Evolutionary conservation across 129 eudicot species (phyloP), one percentile per base, ranked within the genome.

Genomic region (Chrysanthemum seticuspe): DNA sequence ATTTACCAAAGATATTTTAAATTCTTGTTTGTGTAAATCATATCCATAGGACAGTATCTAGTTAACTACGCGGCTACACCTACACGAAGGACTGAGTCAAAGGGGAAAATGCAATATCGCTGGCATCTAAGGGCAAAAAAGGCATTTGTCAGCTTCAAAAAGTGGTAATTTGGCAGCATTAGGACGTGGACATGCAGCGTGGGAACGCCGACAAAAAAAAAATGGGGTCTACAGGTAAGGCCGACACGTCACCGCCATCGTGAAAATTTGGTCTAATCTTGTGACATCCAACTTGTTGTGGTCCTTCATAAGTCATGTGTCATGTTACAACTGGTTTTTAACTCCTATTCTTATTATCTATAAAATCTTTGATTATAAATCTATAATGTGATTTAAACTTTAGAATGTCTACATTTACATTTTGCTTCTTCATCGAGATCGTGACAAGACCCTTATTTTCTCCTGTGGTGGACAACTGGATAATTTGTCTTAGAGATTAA

Each of bases 91-190:
- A 40, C 47, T 8, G 47, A 40, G 47, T 40, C 47, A 40, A 6
- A 0, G 10, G 55, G 9, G 53, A 68, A 1, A 14, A 6, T 25
- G 76, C 62, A 68, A 77, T 62, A 9, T 70, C 4, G 62, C 21
- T 31, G 36, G 1, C 2, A 5, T 44, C 2, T 7, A 18, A 57
- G 74, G 74, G 61, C 21, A 27, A 9, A 49, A 14, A 65, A 13
- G 76, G 12, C 54, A 78, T 16, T 44, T 27, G 1, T 1, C 0
- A 15, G 0, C 0, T 1, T 29, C 18, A 64, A 72, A 71, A 78
- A 78, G 82, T 56, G 2, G 62, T 54, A 64, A 10, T 78, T 78
- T 78, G 82, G 68, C 67, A 64, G 72, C 65, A 72, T 65, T 63
- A 52, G 66, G 44, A 63, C 4, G 63, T 31, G 34, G 62, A 14